These are phyloP conservation scores for Debaryomyces maramus DNA, from an alignment of 805 yeast genomes.

Conservation along the genomic window DNA sequence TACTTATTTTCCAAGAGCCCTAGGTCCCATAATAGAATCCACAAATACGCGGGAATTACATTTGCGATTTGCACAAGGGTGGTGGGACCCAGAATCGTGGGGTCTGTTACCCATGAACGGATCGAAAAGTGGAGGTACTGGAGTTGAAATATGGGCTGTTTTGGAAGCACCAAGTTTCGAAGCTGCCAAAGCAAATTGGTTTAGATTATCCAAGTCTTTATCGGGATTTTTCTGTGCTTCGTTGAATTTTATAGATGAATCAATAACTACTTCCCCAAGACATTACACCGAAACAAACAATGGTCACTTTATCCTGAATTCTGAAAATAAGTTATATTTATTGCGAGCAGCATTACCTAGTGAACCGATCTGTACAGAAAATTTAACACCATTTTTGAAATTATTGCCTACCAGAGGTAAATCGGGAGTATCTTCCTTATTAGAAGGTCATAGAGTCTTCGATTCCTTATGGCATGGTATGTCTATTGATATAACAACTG, in stretches of 20 bases:
- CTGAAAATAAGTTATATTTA: constrained; percentile 45
- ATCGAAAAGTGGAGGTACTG: constrained; percentile 79
- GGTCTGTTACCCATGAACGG: constrained; percentile 80
- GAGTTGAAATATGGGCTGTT: constrained; percentile 90
- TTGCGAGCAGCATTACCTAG: constrained; percentile 87
- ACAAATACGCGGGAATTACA: constrained; percentile 76
- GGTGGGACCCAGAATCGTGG: constrained; percentile 91
- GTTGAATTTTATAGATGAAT: constrained; percentile 78
- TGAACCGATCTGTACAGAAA: constrained; percentile 96
- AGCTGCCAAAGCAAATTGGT: constrained; percentile 69
- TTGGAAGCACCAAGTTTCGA: constrained; percentile 61
- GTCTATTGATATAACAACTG: constrained; percentile 76
- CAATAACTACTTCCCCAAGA: constrained; percentile 63
- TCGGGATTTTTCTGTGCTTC: constrained; percentile 96
- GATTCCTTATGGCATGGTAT: constrained; percentile 93
- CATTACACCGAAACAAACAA: constrained; percentile 47
- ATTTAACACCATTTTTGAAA: constrained; percentile 89
- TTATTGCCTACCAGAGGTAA: constrained; percentile 89
- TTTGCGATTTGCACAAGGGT: constrained; percentile 86
- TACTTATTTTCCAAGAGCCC: constrained; percentile 72
- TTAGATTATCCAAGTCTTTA: constrained; percentile 64
- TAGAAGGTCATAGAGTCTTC: constrained; percentile 88
- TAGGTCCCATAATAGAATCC: constrained; percentile 71
- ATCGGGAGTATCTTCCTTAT: constrained; percentile 78
- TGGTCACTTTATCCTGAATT: constrained; percentile 5